A percentile compares a stretch with the other conserved stretches of the same genome.
Evolutionary conservation across 495 filamentous ascomycete species (phyloP).

Genomic region (Podospora fimiseda): DNA sequence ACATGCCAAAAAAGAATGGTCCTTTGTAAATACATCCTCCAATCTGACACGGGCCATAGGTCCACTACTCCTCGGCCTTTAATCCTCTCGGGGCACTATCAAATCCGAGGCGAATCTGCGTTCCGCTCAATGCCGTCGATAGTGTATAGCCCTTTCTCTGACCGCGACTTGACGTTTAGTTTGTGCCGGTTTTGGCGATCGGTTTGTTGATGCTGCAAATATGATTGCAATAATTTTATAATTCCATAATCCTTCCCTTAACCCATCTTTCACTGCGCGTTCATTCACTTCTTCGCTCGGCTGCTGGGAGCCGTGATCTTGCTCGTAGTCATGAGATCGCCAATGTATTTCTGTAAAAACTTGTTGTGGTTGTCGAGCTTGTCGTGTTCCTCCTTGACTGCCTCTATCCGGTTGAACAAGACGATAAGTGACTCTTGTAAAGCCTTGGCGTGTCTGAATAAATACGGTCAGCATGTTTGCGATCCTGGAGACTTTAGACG

Average conservation of each 20-base stretch:
- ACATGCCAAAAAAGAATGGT: neutral
- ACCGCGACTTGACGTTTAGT: too few species aligned
- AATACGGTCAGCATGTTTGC: slow-evolving; percentile 12
- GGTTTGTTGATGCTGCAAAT: too few species aligned
- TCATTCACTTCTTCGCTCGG: slow-evolving; percentile 48
- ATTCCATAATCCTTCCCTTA: too few species aligned
- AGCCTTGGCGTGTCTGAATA: slow-evolving; percentile 69
- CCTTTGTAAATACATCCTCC: neutral
- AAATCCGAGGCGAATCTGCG: too few species aligned
- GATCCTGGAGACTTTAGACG: slow-evolving; percentile 12
- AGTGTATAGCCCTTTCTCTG: too few species aligned
- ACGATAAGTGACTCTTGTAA: slow-evolving; percentile 83
- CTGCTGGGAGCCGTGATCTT: slow-evolving; percentile 62
- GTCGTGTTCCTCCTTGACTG: slow-evolving; percentile 88
- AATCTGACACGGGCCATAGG: too few species aligned
- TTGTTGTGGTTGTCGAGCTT: slow-evolving; percentile 92
- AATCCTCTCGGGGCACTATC: too few species aligned
- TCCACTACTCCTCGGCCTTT: too few species aligned
- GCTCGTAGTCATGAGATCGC: slow-evolving; percentile 72
- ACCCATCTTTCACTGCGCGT: too few species aligned
- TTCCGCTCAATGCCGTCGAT: too few species aligned
- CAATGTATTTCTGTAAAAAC: slow-evolving; percentile 87
- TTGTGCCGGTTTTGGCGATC: too few species aligned
- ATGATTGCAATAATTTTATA: too few species aligned
- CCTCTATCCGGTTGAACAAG: slow-evolving; percentile 86